These are phyloP conservation scores for Discostella stelligera DNA, from an alignment of 352 stramenopile genomes.

Conservation along the genomic window DNA sequence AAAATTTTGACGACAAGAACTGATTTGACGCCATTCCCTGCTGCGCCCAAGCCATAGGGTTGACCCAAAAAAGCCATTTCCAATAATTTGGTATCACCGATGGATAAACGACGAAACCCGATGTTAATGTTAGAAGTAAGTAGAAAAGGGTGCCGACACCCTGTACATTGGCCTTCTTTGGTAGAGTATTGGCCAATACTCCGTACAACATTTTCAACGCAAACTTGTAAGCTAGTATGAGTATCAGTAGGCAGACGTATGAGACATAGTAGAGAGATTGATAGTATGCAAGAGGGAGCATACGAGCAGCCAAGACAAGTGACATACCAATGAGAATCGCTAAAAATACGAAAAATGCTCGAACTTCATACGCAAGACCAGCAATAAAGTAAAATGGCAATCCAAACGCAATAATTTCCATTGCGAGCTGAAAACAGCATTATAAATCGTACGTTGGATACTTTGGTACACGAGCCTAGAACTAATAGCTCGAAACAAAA, in stretches of 20 bases:
- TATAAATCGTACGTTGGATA: too few species aligned
- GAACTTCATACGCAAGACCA: conserved; percentile 42
- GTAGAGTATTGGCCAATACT: conserved; percentile 43
- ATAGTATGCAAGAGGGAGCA: background rate
- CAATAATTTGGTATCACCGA: conserved; percentile 43
- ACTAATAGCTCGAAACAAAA: conserved; percentile 1
- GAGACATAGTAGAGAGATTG: background rate
- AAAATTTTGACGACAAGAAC: conserved; percentile 48
- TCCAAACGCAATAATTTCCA: conserved; percentile 60
- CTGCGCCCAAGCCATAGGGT: conserved; percentile 51
- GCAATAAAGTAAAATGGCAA: conserved; percentile 60
- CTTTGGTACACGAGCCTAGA: background rate
- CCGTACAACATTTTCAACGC: conserved; percentile 53
- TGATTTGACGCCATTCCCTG: conserved; percentile 50
- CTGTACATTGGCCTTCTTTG: conserved; percentile 58
- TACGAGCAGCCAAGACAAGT: background rate
- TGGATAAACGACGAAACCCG: conserved; percentile 58
- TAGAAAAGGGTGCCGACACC: conserved; percentile 55
- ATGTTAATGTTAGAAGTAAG: conserved; percentile 51
- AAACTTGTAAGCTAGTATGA: conserved; percentile 44
- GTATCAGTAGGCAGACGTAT: background rate
- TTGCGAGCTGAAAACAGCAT: conserved; percentile 24
- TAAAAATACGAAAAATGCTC: conserved; percentile 56
- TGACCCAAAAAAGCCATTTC: conserved; percentile 52
- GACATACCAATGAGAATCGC: conserved; percentile 51